Conservation (phyloP, 768 basidiomycete genomes). For the Trametes coccinea region DNA sequence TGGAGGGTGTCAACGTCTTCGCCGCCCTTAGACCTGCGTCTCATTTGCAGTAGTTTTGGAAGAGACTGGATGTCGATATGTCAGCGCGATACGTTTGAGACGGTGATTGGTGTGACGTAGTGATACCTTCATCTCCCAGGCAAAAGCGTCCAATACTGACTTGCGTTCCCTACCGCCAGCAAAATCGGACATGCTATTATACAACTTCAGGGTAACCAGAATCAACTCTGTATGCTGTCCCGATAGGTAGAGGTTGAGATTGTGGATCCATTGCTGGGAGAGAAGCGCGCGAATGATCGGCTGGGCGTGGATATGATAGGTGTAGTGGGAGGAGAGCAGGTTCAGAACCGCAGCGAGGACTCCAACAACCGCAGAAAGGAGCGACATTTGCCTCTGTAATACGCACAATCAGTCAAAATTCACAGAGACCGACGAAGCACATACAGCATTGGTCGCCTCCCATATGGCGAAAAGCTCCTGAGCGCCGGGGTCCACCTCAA, state of each 20-base stretch:
- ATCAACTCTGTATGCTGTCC: constrained; percentile 66
- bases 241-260: constrained; percentile 61
- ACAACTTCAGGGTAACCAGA: constrained; percentile 64
- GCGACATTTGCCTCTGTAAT: constrained; percentile 44
- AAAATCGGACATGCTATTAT: constrained; percentile 60
- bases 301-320: constrained; percentile 61
- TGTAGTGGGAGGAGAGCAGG: constrained; percentile 67
- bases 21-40: constrained; percentile 54
- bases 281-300: constrained; percentile 64
- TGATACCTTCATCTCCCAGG: constrained; percentile 75
- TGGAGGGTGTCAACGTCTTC: constrained; percentile 42
- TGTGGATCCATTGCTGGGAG: constrained; percentile 52
- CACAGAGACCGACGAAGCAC: constrained; percentile 21
- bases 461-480: constrained; percentile 64
- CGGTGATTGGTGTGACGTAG: background rate
- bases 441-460: constrained; percentile 54
- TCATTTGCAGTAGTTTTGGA: constrained; percentile 68
- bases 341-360: constrained; percentile 60
- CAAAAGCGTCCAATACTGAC: constrained; percentile 63
- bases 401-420: background rate
- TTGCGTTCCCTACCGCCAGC: constrained; percentile 67
- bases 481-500: constrained; percentile 55
- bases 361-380: constrained; percentile 48
- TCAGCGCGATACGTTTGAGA: background rate
- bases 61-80: constrained; percentile 46